A percentile compares a stretch with the other conserved stretches of the same genome.
These are phyloP conservation scores for Ziziphus jujuba DNA, from an alignment of 306 rosid species.

Conservation along the genomic window DNA sequence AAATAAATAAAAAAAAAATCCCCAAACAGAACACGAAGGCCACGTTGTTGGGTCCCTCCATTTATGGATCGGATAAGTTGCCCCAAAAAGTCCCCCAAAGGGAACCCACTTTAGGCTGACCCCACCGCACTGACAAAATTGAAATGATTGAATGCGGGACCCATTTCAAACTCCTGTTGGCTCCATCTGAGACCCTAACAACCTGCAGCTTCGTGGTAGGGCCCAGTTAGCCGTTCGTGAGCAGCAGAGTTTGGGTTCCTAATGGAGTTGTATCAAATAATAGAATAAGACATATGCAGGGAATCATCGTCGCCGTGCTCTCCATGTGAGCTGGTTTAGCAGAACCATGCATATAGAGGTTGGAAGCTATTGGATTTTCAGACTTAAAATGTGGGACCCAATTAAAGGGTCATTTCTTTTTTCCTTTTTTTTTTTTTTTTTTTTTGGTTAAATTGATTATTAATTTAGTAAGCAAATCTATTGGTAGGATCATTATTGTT, in stretches of 20 bases:
- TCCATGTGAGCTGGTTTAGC: background rate
- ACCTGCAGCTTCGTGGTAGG: constrained; percentile 4
- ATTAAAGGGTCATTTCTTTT: background rate
- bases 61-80: background rate
- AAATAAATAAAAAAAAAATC: too few relatives aligned
- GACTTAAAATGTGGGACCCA: background rate
- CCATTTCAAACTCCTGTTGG: background rate
- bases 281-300: constrained; percentile 8
- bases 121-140: constrained; percentile 16
- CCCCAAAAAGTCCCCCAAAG: background rate
- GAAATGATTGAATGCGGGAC: constrained; percentile 14
- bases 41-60: too few relatives aligned
- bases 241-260: too few relatives aligned
- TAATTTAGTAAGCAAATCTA: background rate
- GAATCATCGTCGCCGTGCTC: background rate
- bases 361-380: background rate
- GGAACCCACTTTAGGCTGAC: background rate
- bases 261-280: background rate
- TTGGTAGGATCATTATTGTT: background rate
- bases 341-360: constrained; percentile 4
- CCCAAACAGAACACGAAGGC: background rate
- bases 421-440: too few relatives aligned
- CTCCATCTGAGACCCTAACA: constrained; percentile 17
- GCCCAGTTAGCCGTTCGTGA: background rate
- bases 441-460: background rate